These are phyloP conservation scores for Chrysanthemum makinoi DNA, from an alignment of 129 eudicot genomes.

Conservation along the genomic window DNA sequence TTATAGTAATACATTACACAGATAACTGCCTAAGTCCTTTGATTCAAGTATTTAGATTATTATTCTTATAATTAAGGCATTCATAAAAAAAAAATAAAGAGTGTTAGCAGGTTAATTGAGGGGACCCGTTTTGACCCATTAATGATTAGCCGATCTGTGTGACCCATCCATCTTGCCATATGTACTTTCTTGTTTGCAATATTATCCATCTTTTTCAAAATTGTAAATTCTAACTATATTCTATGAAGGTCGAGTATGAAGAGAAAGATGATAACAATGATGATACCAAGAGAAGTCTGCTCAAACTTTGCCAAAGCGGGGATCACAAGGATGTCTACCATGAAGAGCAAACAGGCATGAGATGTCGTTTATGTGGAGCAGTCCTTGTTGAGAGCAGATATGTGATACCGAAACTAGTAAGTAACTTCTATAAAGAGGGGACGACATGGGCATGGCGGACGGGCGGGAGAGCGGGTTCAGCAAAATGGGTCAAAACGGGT, in stretches of 20 bases:
- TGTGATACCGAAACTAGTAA: constrained; percentile 43
- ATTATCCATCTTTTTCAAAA: background rate
- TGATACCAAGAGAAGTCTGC: background rate
- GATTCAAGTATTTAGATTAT: background rate
- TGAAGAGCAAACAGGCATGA: constrained; percentile 52
- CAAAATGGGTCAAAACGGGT: background rate
- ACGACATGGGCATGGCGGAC: background rate
- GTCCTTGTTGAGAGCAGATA: constrained; percentile 38
- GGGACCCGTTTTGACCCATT: background rate
- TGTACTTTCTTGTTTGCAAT: background rate
- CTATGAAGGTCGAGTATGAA: constrained; percentile 29
- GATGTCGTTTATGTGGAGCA: constrained; percentile 40
- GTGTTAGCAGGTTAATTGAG: background rate
- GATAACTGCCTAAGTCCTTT: background rate
- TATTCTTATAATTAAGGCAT: background rate
- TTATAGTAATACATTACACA: background rate
- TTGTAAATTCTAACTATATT: background rate
- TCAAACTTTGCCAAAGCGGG: constrained; percentile 30
- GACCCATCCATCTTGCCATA: background rate
- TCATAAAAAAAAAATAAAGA: background rate
- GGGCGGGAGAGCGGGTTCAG: background rate
- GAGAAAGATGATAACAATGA: constrained; percentile 1
- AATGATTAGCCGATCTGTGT: background rate
- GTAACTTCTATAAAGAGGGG: constrained; percentile 15
- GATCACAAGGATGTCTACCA: constrained; percentile 30